Evolutionary conservation across 805 yeast species (phyloP), one percentile per base, ranked within the genome.

Genomic region (Cyberlindnera euphorbiiphila): DNA sequence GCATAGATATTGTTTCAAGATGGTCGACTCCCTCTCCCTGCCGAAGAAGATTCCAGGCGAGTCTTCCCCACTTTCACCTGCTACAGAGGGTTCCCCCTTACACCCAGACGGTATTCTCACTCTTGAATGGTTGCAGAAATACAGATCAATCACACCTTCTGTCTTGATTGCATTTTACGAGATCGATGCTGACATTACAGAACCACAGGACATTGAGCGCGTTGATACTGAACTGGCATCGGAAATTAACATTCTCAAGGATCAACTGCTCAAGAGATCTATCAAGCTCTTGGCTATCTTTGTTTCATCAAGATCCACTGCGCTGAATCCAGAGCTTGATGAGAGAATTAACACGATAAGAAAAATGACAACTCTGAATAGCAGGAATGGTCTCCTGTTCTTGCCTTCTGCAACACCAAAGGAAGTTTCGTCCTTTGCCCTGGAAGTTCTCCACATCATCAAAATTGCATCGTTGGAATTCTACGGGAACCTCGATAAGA

Each of bases 61-160:
- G 24, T 34, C 14, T 2, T 37, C 44, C 1, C 44, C 40, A 13
- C 14, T 42, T n/a, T 40, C 46, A 6, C 20, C 29, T 7, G 12
- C 11, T 2, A n/a, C 12, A 5, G 43, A 40, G 12, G 42, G 32
- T 1, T 43, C 47, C 2, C 62, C 70, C 1, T 47, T 65, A 32
- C 63, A 34, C 21, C 41, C 67, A 33, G 60, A 61, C n/a, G 57
- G 59, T 4, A 49, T 54, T 1, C 39, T 67, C 43, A 72, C 74
- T 1, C 59, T 53, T 1, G 60, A 70, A 18, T 80, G 85, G 86
- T 41, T 77, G 11, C 63, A 66, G 24, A 78, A 76, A 49, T 74
- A 78, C 48, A 58, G 61, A 19, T 60, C 65, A n/a, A 38, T 59
- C 4, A 28, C 64, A n/a, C 85, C 85, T 0, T 47, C 71, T 1